Evolutionary conservation across 495 filamentous ascomycete genomes (phyloP).

Genomic region (Trichoderma asperelloides): DNA sequence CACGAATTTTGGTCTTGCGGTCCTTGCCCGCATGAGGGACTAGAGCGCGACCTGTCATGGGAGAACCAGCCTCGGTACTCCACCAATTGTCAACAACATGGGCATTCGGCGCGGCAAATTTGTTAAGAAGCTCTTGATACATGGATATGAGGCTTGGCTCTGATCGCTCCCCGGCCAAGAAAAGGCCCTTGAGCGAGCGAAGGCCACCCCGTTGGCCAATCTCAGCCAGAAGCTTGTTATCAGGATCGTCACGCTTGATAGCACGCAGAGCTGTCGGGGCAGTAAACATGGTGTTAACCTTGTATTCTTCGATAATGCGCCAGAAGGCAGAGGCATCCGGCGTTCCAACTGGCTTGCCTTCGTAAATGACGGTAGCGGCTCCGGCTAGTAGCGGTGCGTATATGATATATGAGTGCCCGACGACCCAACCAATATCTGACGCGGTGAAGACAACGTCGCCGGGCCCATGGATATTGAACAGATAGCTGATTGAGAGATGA

Average conservation of each 20-base stretch:
- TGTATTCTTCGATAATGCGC: constrained; percentile 76
- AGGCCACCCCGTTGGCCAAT: constrained; percentile 59
- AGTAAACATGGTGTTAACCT: constrained; percentile 75
- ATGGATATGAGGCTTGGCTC: constrained; percentile 77
- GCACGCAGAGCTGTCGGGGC: constrained; percentile 81
- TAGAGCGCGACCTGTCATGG: constrained; percentile 75
- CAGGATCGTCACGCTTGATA: constrained; percentile 76
- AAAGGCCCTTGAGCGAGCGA: constrained; percentile 59
- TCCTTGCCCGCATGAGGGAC: constrained; percentile 42
- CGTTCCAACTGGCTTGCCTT: constrained; percentile 87
- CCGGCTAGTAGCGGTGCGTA: constrained; percentile 71
- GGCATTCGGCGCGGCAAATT: constrained; percentile 53
- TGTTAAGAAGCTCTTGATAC: constrained; percentile 61
- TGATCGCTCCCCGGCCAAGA: constrained; percentile 82
- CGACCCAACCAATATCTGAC: constrained; percentile 72
- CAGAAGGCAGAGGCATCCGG: constrained; percentile 82
- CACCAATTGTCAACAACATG: constrained; percentile 92
- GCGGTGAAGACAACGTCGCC: constrained; percentile 80
- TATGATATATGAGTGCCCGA: constrained; percentile 76
- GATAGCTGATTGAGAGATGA: constrained; percentile 63
- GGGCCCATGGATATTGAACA: constrained; percentile 72
- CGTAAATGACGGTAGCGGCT: constrained; percentile 79
- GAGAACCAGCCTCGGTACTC: constrained; percentile 86
- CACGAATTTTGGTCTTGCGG: constrained; percentile 21
- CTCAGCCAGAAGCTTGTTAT: constrained; percentile 52